Percentiles rank a stretch among this genome's conserved stretches.
phyloP scores from a whole-genome alignment of 495 filamentous ascomycete genomes.

The Cryomyces minteri region DNA sequence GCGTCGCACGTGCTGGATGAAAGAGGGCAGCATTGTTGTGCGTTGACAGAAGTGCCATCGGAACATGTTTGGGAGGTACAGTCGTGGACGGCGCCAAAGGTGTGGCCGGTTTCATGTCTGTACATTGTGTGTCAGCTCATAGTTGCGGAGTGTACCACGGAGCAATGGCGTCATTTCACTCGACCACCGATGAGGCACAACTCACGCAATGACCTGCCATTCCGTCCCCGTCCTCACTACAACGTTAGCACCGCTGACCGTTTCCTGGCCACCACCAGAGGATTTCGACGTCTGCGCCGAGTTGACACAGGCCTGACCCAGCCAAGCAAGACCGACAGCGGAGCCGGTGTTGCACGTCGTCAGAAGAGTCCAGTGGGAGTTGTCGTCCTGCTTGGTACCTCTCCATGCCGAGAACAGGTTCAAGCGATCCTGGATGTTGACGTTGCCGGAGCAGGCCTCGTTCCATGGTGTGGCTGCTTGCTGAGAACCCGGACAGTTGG shows the following conservation, averaged over 20 bases:
- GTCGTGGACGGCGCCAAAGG: slow-evolving; percentile 91
- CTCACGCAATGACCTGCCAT: slow-evolving; percentile 82
- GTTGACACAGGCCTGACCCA: slow-evolving; percentile 67
- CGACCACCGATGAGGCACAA: neutral
- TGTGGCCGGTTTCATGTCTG: slow-evolving; percentile 78
- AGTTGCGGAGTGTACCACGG: neutral
- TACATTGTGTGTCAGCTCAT: neutral
- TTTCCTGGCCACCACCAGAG: slow-evolving; percentile 36
- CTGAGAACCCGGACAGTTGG: slow-evolving; percentile 45
- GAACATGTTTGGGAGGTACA: slow-evolving; percentile 52
- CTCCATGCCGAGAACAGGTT: slow-evolving; percentile 85
- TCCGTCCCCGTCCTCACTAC: slow-evolving; percentile 68
- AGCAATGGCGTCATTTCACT: neutral
- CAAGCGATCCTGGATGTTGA: slow-evolving; percentile 60
- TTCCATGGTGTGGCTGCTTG: slow-evolving; percentile 63
- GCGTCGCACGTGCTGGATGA: slow-evolving; percentile 54
- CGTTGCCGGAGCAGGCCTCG: slow-evolving; percentile 39
- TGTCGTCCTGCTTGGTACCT: slow-evolving; percentile 48
- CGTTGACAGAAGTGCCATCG: slow-evolving; percentile 35
- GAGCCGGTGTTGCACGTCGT: slow-evolving; percentile 66
- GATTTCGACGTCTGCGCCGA: slow-evolving; percentile 11
- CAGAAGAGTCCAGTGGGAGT: slow-evolving; percentile 88
- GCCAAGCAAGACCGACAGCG: slow-evolving; percentile 88
- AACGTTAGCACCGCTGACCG: slow-evolving; percentile 73
- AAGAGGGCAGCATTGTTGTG: slow-evolving; percentile 79